Conservation (phyloP, 1,284 basidiomycete genomes). For the Schizophyllum amplum region DNA sequence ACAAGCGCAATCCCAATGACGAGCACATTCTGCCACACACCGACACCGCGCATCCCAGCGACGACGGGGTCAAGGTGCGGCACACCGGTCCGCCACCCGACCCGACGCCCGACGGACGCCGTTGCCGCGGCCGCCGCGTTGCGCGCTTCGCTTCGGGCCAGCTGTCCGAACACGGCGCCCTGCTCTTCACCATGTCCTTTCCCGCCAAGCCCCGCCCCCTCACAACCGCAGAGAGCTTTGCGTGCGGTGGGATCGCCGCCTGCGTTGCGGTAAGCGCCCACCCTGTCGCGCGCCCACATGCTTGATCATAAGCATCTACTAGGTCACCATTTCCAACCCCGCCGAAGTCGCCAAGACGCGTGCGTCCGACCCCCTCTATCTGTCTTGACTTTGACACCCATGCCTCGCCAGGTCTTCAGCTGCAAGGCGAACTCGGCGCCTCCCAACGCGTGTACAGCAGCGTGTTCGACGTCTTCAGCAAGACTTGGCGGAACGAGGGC, state of each 20-base stretch:
- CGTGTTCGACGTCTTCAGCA: conserved; percentile 79
- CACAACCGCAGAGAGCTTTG: conserved; percentile 71
- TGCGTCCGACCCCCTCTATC: not conserved
- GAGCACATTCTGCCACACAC: conserved; percentile 31
- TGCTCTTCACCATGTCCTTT: not conserved
- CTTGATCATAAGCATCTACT: not conserved
- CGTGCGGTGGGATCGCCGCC: conserved; percentile 83
- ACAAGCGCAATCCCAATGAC: conserved; percentile 46
- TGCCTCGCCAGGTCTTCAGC: conserved; percentile 43
- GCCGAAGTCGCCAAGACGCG: conserved; percentile 94
- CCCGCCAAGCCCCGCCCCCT: conserved; percentile 21
- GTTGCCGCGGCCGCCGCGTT: no score
- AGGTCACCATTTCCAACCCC: conserved; percentile 81
- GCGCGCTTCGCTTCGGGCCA: no score
- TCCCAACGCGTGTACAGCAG: conserved; percentile 81
- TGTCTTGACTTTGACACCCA: not conserved
- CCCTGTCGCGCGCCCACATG: conserved; percentile 15
- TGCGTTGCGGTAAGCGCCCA: conserved; percentile 61
- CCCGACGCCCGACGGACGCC: not conserved
- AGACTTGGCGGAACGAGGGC: conserved; percentile 91
- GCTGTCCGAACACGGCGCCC: not conserved
- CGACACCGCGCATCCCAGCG: not conserved
- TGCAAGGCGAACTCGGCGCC: conserved; percentile 85
- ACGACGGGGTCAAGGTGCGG: not conserved
- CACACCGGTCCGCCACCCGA: not conserved